Evolutionary conservation across 2,329 filamentous ascomycete genomes (phyloP).

Genomic region (Aureobasidium pullulans): DNA sequence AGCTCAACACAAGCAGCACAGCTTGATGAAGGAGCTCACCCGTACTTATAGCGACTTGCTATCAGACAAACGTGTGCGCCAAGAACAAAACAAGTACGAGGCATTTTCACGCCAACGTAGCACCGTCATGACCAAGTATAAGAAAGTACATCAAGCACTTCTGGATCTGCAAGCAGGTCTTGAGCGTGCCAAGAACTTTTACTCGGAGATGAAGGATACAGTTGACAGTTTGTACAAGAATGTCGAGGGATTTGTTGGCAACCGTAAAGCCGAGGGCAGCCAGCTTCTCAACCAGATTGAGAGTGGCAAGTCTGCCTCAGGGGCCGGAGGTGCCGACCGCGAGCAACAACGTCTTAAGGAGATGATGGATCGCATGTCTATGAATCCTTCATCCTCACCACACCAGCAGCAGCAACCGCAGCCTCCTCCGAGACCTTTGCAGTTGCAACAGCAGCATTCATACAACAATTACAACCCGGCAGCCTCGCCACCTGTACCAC

Average conservation of each 20-base stretch:
- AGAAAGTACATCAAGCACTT: conserved; percentile 86
- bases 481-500: conserved; percentile 40
- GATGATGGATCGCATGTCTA: conserved; percentile 92
- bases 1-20: conserved; percentile 90
- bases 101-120: conserved; percentile 74
- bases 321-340: conserved; percentile 59
- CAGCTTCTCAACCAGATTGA: conserved; percentile 86
- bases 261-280: conserved; percentile 81
- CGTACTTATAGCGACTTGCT: conserved; percentile 77
- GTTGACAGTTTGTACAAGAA: conserved; percentile 90
- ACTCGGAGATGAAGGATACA: conserved; percentile 90
- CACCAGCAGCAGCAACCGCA: conserved; percentile 28
- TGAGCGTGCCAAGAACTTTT: conserved; percentile 84
- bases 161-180: conserved; percentile 81
- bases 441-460: conserved; percentile 31
- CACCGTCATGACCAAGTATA: conserved; percentile 77
- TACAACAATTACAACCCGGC: conserved; percentile 45
- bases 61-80: conserved; percentile 86
- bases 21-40: conserved; percentile 90
- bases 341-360: conserved; percentile 80
- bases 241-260: conserved; percentile 94
- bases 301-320: conserved; percentile 56
- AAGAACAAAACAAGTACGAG: conserved; percentile 95
- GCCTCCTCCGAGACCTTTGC: conserved; percentile 33
- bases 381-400: conserved; percentile 48